Conservation (phyloP, 352 stramenopile genomes). For the Globisporangium okanoganense region DNA sequence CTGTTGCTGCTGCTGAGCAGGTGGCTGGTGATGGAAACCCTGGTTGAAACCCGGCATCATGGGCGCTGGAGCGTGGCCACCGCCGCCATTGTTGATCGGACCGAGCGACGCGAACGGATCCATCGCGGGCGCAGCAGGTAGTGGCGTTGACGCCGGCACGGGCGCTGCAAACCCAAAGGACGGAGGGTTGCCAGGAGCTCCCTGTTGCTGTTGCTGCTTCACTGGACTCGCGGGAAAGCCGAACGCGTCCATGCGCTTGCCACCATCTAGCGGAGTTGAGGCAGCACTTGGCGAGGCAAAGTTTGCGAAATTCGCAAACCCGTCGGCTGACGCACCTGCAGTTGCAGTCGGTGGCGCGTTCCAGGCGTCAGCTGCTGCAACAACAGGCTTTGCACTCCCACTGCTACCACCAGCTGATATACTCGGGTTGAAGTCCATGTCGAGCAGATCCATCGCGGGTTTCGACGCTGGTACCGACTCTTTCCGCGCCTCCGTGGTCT, state of each 20-base stretch:
- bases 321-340: constrained; percentile 18
- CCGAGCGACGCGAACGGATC: constrained; percentile 54
- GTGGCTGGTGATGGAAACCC: constrained; percentile 10
- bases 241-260: constrained; percentile 47
- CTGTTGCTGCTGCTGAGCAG: constrained; percentile 14
- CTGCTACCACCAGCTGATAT: constrained; percentile 33
- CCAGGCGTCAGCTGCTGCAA: constrained; percentile 12
- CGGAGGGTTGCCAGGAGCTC: background rate
- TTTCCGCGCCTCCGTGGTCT: constrained; percentile 57
- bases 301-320: constrained; percentile 65
- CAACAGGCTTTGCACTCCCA: constrained; percentile 14
- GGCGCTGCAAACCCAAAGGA: constrained; percentile 37
- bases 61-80: background rate
- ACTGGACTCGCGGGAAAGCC: constrained; percentile 46
- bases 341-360: constrained; percentile 11
- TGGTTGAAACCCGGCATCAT: constrained; percentile 17
- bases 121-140: constrained; percentile 19
- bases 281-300: constrained; percentile 37
- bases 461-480: constrained; percentile 31
- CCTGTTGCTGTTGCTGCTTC: constrained; percentile 30
- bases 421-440: constrained; percentile 65
- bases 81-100: background rate
- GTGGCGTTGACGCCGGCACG: constrained; percentile 1
- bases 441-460: constrained; percentile 43
- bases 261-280: constrained; percentile 1